Conservation (phyloP, 257 asterid genomes). For the Nicotiana tomentosiformis region DNA sequence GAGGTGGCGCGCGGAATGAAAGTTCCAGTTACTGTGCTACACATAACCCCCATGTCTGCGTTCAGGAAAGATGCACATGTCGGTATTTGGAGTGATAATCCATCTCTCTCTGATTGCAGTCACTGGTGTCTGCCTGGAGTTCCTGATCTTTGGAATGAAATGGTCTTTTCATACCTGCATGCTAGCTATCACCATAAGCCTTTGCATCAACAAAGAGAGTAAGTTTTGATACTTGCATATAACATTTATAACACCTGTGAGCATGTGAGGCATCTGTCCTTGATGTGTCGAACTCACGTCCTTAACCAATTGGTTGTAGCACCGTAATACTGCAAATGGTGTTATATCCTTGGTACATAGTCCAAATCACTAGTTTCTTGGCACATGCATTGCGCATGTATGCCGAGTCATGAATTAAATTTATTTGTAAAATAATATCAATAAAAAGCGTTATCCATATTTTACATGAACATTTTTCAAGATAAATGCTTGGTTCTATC, state of each 20-base stretch:
- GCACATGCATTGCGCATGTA: too few species aligned
- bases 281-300: background rate
- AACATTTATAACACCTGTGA: too few species aligned
- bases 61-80: slow-evolving; percentile 81
- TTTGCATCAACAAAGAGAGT: background rate
- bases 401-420: too few species aligned
- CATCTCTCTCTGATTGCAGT: slow-evolving; percentile 64
- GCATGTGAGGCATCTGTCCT: too few species aligned
- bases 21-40: slow-evolving; percentile 54
- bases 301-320: background rate
- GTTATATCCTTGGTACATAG: background rate
- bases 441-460: background rate
- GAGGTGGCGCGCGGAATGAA: slow-evolving; percentile 50
- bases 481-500: background rate
- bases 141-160: slow-evolving; percentile 70
- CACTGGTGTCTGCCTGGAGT: slow-evolving; percentile 84
- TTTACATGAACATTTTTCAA: background rate
- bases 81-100: slow-evolving; percentile 67
- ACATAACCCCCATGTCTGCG: slow-evolving; percentile 65
- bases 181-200: slow-evolving; percentile 6
- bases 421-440: too few species aligned
- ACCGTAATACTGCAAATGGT: background rate
- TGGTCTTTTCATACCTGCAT: slow-evolving; percentile 40
- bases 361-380: background rate
- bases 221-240: background rate